Evolutionary conservation across 768 basidiomycete species (phyloP).

Genomic region (Termitomyces sp.): DNA sequence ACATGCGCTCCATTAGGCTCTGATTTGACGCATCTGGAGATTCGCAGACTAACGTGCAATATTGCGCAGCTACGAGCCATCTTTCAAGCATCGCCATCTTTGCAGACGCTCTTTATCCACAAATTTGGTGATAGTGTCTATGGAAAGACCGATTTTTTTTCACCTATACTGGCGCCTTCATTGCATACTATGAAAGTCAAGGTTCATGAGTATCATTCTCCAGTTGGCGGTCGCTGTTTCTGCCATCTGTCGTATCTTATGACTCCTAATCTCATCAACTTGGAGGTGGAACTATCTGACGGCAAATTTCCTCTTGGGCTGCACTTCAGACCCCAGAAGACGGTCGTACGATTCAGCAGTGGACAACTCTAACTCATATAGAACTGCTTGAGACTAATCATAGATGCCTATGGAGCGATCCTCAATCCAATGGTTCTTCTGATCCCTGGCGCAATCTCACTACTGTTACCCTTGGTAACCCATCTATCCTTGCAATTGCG

Average conservation of each 20-base stretch:
- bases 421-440: not conserved
- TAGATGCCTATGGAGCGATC: not conserved
- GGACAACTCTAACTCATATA: not conserved
- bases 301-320: not conserved
- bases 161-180: not conserved
- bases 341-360: not conserved
- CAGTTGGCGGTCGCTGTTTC: too few relatives aligned
- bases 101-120: not conserved
- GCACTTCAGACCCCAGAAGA: not conserved
- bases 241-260: not conserved
- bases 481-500: not conserved
- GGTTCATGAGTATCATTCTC: not conserved
- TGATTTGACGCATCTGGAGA: not conserved
- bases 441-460: constrained; percentile 1
- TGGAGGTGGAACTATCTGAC: not conserved
- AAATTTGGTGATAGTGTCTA: not conserved
- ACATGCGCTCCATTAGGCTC: not conserved
- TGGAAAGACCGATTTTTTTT: not conserved
- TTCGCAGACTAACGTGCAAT: not conserved
- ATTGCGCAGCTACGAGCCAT: not conserved
- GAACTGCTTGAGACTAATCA: not conserved
- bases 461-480: not conserved
- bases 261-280: not conserved
- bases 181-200: not conserved
- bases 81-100: not conserved